Base-by-base conservation (phyloP, 169 alveolate genomes). In the Sarcocystis neurona region DNA sequence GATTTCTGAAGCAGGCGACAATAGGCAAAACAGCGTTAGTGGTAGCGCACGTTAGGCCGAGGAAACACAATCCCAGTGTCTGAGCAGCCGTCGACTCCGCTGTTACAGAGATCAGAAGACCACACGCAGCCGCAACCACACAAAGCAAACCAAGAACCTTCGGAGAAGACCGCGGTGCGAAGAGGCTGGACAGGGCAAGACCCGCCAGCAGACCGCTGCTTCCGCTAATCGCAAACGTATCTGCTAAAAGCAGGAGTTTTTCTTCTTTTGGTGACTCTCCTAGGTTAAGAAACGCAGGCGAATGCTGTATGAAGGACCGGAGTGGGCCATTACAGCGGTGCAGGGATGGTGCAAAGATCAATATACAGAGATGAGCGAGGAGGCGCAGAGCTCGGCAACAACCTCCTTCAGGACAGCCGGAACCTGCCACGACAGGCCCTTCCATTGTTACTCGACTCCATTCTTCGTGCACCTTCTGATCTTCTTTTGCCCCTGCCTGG, bases 71-170 rank as follows among this genome's bases (percentile, higher is more conserved):
- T 2, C 56, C 18, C 8, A 39, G 58, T 32, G 41, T 72, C 82
- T 39, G 10, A 48, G 82, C 53, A 39, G 82, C 82, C n/a, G 82
- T 72, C n/a, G 47, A 4, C 2, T 72, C 82, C 39, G 82, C 82
- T 4, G 41, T 39, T 47, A 32, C 82, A n/a, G 82, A 32, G 27
- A 72, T 47, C 0, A 72, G 37, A 4, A 72, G 56, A 6, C 82
- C 82, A 32, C 43, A 4, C 12, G 58, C 82, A 4, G 82, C 53
- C 30, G 82, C 1, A 27, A 27, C 82, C 39, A 72, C 53, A 39
- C 82, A 72, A 6, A 72, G 82, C 39, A 72, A n/a, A 30, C 82
- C 82, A 34, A 72, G 82, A 37, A 72, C 20, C 82, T 72, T 72
- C 39, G 56, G 82, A 0, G 82, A 72, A 10, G 48, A 15, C 56